Evolutionary conservation across 2,329 filamentous ascomycete species (phyloP), one percentile per base, ranked within the genome.

Genomic region (Tricladium varicosporioides): DNA sequence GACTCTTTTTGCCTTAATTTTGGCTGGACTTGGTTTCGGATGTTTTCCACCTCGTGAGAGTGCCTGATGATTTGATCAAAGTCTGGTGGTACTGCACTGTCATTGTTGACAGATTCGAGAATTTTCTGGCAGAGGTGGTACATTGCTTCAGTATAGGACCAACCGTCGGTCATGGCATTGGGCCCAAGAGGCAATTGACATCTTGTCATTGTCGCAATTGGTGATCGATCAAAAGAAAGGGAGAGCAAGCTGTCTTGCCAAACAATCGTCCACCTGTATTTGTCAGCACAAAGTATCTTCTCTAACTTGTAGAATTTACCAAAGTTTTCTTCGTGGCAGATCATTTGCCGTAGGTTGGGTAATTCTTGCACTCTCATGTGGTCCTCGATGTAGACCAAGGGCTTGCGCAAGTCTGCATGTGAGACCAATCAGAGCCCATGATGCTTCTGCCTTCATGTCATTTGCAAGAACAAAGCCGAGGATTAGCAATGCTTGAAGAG

Each of bases 371-470:
- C 67, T 61, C 61, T 71, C 64, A 53, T 57, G 54, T 31, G 66
- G 66, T 15, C 63, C 67, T 51, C 67, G 62, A 65, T 87, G 84
- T 10, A 87, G 73, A 4, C 84, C 84, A 1, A 87, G 73, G 0
- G 84, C 86, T 66, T 87, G 83, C 0, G 84, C 84, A n/a, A 87
- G 75, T 22, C 84, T 78, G 59, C 83, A 86, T 0, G 84, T 86
- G 46, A 87, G 76, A 0, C 84, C 84, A 51, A 85, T 78, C 53
- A 87, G 69, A 0, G 84, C 84, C 84, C 84, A 87, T 0, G 84
- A 86, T 0, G 83, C 84, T 65, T 87, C 84, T 1, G 84, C 84
- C 65, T 87, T 87, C 84, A 87, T 87, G 58, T 87, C 84, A 62
- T 87, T 87, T 22, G 86, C 73, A 1, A 87, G 73, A 2, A 85